phyloP scores from a whole-genome alignment of 2,329 filamentous ascomycete species.

The Gnomoniopsis smithogilvyi region DNA sequence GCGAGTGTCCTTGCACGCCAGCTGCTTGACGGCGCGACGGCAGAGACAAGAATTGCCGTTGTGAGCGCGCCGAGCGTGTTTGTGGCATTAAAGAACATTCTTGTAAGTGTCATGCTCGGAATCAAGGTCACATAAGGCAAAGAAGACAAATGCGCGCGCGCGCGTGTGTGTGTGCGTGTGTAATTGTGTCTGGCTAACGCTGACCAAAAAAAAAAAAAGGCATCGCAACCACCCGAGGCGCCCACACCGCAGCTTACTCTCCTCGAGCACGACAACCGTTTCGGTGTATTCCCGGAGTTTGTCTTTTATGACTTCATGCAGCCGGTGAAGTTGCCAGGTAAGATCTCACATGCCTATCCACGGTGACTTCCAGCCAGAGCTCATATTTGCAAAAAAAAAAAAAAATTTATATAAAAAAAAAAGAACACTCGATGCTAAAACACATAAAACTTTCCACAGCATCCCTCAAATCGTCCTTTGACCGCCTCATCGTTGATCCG shows the following conservation, averaged over 20 bases:
- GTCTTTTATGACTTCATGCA: conserved; percentile 70
- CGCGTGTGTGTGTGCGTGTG: no score
- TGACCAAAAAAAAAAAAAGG: conserved; percentile 8
- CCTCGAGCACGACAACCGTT: conserved; percentile 72
- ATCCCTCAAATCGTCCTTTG: conserved; percentile 59
- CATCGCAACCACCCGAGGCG: conserved; percentile 10
- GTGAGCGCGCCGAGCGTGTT: conserved; percentile 77
- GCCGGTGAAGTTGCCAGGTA: conserved; percentile 63
- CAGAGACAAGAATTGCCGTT: conserved; percentile 60
- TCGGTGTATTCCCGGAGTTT: conserved; percentile 72
- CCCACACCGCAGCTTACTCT: conserved; percentile 58
- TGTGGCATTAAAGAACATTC: conserved; percentile 68
- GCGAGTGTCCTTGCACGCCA: conserved; percentile 61
- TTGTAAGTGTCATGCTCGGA: conserved; percentile 40
- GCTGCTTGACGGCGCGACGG: conserved; percentile 59
- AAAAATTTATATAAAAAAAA: no score
- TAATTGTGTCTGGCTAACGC: no score
- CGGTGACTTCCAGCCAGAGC: no score
- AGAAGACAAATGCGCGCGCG: no score
- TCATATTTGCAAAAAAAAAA: no score
- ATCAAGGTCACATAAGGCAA: not conserved
- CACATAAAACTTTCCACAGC: conserved; percentile 28
- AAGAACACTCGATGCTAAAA: no score
- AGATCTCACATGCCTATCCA: not conserved
- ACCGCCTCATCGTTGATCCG: conserved; percentile 72